Conservation (phyloP, 768 basidiomycete species). For the Suillus cothurnatus region DNA sequence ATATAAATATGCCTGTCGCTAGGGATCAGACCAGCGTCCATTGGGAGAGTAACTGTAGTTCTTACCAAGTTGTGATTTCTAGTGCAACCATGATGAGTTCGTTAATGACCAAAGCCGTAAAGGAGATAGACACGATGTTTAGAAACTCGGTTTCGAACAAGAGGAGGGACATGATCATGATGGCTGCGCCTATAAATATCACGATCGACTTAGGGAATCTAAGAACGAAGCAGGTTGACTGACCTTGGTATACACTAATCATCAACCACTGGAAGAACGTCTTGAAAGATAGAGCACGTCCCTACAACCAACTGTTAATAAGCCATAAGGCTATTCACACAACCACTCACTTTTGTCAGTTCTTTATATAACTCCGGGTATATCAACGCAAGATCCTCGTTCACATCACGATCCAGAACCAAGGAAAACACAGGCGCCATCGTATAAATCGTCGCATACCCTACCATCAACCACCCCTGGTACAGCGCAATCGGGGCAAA, state of each 20-base stretch:
- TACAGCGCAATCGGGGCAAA: constrained; percentile 97
- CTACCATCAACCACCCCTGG: constrained; percentile 97
- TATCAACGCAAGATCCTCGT: constrained; percentile 89
- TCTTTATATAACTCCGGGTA: constrained; percentile 99
- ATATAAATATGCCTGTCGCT: constrained; percentile 86
- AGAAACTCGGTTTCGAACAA: constrained; percentile 97
- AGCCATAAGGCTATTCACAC: not conserved
- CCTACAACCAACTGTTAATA: constrained; percentile 47
- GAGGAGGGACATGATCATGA: constrained; percentile 97
- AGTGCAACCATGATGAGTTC: constrained; percentile 99
- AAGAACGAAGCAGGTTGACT: constrained; percentile 11
- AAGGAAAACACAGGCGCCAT: constrained; percentile 99
- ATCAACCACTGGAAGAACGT: constrained; percentile 98
- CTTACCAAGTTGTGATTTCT: constrained; percentile 95
- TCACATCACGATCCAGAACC: constrained; percentile 94
- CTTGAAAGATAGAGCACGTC: constrained; percentile 92
- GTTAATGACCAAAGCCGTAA: constrained; percentile 93
- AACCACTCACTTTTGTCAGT: constrained; percentile 76
- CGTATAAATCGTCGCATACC: constrained; percentile 94
- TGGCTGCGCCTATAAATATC: constrained; percentile 73
- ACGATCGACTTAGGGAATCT: constrained; percentile 6
- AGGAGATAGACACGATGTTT: constrained; percentile 98
- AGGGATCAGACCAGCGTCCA: not conserved
- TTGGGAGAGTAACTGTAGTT: not conserved
- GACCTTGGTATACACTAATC: constrained; percentile 97